Evolutionary conservation across 2,329 filamentous ascomycete species (phyloP), one percentile per base, ranked within the genome.

Genomic region (Nemania bipapillata): DNA sequence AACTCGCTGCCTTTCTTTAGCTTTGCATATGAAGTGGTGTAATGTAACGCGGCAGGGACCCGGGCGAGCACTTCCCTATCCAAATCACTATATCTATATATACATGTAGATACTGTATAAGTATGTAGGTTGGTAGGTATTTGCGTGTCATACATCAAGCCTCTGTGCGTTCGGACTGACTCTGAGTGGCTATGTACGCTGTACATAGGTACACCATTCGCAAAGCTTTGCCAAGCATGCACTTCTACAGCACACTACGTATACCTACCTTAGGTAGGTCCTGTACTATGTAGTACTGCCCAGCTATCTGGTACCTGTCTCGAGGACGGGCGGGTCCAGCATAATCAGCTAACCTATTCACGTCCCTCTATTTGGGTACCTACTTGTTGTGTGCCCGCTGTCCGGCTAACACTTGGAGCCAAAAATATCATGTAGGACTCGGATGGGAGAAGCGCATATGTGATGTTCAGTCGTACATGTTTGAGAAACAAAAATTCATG

Each of bases 401-500:
- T n/a, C 40, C 40, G 40, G 20, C 15, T 58, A 63, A 66, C 50
- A 22, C 22, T 47, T 49, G 55, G 58, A 50, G 57, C 50, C 64
- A 52, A 68, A 49, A 63, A 65, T 68, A 67, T 63, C 49, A 59
- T 40, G 65, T 63, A 71, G 62, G 61, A 70, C 69, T 65, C 32
- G 50, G 45, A 62, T 56, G 40, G 35, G 24, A 60, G 64, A 63
- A 68, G 69, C 55, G 65, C 64, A 66, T 57, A 69, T 70, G 66
- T 57, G 58, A 69, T 71, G 37, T 49, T 56, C 45, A 53, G 52
- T 47, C 35, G 68, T 70, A 66, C 69, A 61, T 63, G 67, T 37
- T 40, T 22, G 28, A 37, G 24, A 26, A 26, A 12, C 22, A 26
- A 26, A n/a, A 24, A 54, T 67, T 62, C 63, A 70, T 71, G 71